A percentile compares a stretch with the other conserved stretches of the same genome.
Evolutionary conservation across 108 stramenopile species (phyloP).

Genomic region (Pseudonitzschia delicatissima): DNA sequence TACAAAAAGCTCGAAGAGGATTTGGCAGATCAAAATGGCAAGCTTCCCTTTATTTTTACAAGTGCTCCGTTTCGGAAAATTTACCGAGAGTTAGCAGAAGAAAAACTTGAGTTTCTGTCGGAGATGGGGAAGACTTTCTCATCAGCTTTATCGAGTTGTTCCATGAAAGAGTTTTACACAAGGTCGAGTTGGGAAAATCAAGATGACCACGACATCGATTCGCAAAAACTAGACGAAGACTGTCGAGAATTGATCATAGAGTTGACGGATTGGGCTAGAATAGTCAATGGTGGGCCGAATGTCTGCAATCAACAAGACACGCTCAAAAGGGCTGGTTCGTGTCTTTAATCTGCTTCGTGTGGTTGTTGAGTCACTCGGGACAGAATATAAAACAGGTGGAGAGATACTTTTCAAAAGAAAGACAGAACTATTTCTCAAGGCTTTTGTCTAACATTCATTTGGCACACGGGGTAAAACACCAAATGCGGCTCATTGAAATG

Average conservation of each 20-base stretch:
- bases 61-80: constrained; percentile 10
- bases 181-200: constrained; percentile 9
- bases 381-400: constrained; percentile 29
- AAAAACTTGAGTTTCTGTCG: constrained; percentile 15
- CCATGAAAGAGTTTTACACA: constrained; percentile 27
- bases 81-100: constrained; percentile 8
- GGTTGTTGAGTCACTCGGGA: constrained; percentile 18
- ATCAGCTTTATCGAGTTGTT: not conserved
- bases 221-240: constrained; percentile 12
- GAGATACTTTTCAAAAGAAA: constrained; percentile 23
- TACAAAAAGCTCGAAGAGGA: constrained; percentile 18
- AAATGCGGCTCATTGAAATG: constrained; percentile 32
- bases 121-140: not conserved
- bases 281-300: constrained; percentile 11
- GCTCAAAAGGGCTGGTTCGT: constrained; percentile 7
- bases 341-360: constrained; percentile 17
- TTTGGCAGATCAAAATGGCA: constrained; percentile 22
- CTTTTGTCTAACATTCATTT: constrained; percentile 24
- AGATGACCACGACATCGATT: not conserved
- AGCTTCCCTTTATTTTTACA: constrained; percentile 12
- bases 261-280: constrained; percentile 23
- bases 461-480: constrained; percentile 30
- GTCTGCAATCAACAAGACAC: constrained; percentile 15
- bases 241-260: constrained; percentile 11
- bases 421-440: constrained; percentile 28